A percentile compares a stretch with the other conserved stretches of the same genome.
These are phyloP conservation scores for Echium plantagineum DNA, from an alignment of 257 asterid species.

Conservation along the genomic window DNA sequence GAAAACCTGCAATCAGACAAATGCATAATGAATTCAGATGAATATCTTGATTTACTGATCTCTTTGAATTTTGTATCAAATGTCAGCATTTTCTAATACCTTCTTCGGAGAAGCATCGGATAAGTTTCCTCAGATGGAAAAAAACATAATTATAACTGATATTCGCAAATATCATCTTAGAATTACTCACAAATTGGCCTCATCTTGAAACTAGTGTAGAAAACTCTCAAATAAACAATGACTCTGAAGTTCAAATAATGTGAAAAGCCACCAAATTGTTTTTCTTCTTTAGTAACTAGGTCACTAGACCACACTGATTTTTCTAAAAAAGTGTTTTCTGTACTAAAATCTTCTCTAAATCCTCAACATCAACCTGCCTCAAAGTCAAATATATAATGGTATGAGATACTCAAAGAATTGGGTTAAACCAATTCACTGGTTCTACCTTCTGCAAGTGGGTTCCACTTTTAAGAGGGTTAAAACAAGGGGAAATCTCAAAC, in stretches of 20 bases:
- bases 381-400: background rate
- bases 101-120: too few relatives aligned
- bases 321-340: too few relatives aligned
- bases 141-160: too few relatives aligned
- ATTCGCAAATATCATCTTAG: background rate
- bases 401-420: too few relatives aligned
- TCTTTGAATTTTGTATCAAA: too few relatives aligned
- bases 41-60: too few relatives aligned
- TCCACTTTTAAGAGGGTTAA: background rate
- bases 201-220: background rate
- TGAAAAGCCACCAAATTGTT: background rate
- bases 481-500: too few relatives aligned
- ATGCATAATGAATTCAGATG: background rate
- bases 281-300: too few relatives aligned
- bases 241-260: background rate
- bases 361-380: too few relatives aligned
- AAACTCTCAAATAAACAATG: background rate
- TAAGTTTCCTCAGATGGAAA: background rate
- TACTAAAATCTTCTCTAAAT: background rate
- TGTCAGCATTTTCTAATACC: background rate
- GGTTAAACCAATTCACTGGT: background rate
- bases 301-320: background rate
- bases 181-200: background rate
- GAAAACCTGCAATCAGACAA: constrained; percentile 30
- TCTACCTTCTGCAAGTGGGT: background rate